These are phyloP conservation scores for Amanita inopinata DNA, from an alignment of 768 basidiomycete species.

Conservation along the genomic window DNA sequence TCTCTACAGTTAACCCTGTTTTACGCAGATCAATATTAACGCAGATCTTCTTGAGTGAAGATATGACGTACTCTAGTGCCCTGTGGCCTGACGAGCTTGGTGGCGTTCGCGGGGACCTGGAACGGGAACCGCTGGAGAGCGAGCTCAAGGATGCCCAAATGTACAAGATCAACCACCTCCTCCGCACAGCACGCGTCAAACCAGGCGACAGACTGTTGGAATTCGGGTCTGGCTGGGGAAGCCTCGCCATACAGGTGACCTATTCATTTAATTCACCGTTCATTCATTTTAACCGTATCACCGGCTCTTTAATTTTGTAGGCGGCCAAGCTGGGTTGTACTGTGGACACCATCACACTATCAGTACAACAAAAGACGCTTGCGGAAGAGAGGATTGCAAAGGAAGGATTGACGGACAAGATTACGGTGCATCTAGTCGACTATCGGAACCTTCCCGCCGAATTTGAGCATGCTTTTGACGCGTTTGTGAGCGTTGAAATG, in stretches of 20 bases:
- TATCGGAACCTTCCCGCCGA: conserved; percentile 38
- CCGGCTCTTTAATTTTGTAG: conserved; percentile 15
- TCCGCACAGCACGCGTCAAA: conserved; percentile 35
- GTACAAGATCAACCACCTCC: conserved; percentile 20
- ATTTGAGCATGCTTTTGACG: conserved; percentile 36
- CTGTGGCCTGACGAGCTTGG: conserved; percentile 35
- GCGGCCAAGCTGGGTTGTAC: conserved; percentile 20
- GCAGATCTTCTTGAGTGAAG: conserved; percentile 28
- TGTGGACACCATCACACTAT: conserved; percentile 46
- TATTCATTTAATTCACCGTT: conserved; percentile 21
- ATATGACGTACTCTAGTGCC: conserved; percentile 49
- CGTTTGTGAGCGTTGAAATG: conserved; percentile 32
- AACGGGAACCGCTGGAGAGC: background rate
- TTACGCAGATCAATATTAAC: background rate
- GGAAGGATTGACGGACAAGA: conserved; percentile 26
- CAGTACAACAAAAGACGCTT: conserved; percentile 35
- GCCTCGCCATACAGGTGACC: conserved; percentile 33
- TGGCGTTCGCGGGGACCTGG: conserved; percentile 22
- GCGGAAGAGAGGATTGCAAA: conserved; percentile 30
- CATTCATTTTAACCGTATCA: no score
- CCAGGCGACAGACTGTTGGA: conserved; percentile 41
- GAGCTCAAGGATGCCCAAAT: conserved; percentile 12
- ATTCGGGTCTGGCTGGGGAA: conserved; percentile 49
- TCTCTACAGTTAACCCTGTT: background rate
- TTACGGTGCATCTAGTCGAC: conserved; percentile 43